Conservation (phyloP, 2,329 filamentous ascomycete species). For the Arthrobotrys megalospora region DNA sequence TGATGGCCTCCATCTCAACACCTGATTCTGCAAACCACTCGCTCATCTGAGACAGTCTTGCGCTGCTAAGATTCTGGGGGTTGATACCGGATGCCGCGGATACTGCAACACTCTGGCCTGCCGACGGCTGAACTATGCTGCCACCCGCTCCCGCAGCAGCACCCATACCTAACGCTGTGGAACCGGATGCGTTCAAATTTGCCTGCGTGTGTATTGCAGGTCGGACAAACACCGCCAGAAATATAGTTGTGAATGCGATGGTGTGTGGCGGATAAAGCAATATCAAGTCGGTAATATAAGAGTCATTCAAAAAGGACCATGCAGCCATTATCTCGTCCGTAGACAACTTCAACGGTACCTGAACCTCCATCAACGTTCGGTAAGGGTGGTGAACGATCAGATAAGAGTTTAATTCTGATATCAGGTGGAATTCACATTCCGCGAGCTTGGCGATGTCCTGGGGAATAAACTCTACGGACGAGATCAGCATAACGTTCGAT, state of each 20-base stretch:
- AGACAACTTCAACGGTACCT: constrained; percentile 78
- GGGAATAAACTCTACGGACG: constrained; percentile 75
- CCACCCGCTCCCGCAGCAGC: constrained; percentile 65
- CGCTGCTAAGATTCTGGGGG: constrained; percentile 67
- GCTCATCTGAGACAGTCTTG: constrained; percentile 77
- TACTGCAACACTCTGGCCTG: constrained; percentile 59
- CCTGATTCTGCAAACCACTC: constrained; percentile 88
- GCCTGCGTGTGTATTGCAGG: constrained; percentile 71
- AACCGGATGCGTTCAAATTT: constrained; percentile 68
- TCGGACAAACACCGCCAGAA: constrained; percentile 85
- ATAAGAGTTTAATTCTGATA: constrained; percentile 90
- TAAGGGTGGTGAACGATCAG: constrained; percentile 94
- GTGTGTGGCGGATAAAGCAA: constrained; percentile 88
- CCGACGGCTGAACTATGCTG: constrained; percentile 64
- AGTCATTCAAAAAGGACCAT: constrained; percentile 89
- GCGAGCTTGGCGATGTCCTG: constrained; percentile 87
- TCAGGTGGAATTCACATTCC: constrained; percentile 93
- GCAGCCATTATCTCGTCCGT: constrained; percentile 84
- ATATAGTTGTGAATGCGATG: constrained; percentile 87
- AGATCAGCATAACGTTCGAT: constrained; percentile 48
- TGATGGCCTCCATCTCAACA: constrained; percentile 85
- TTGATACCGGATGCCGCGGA: constrained; percentile 62
- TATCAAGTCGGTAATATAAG: constrained; percentile 92
- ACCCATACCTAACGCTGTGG: constrained; percentile 64
- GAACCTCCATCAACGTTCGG: constrained; percentile 81